Evolutionary conservation across 352 stramenopile species (phyloP).

Genomic region (Phytophthora niederhauseri): DNA sequence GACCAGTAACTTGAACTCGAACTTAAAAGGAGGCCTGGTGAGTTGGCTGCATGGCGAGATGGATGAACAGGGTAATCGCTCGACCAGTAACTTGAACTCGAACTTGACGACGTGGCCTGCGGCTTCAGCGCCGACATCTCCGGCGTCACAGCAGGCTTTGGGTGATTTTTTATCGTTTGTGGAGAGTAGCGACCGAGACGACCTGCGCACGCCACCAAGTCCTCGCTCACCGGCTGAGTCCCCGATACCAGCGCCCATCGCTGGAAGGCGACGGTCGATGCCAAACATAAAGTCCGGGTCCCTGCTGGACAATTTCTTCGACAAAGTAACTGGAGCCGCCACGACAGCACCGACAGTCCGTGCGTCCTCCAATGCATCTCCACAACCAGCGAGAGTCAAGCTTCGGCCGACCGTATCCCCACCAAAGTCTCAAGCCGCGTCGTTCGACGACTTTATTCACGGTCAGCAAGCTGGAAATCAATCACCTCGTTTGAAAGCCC

Average conservation of each 20-base stretch:
- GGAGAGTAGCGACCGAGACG: background rate
- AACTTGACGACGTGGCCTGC: background rate
- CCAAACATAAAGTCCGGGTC: conserved; percentile 14
- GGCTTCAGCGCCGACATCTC: conserved; percentile 3
- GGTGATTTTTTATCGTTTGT: background rate
- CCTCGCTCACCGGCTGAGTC: conserved; percentile 7
- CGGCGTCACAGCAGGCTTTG: background rate
- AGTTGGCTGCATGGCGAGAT: conserved; percentile 70
- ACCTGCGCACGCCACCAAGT: conserved; percentile 17
- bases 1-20: background rate
- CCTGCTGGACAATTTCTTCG: conserved; percentile 33
- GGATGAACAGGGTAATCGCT: background rate
- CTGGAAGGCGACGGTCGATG: conserved; percentile 17
- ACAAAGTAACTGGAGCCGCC: conserved; percentile 30
- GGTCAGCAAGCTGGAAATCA: conserved; percentile 3
- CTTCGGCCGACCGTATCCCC: conserved; percentile 5
- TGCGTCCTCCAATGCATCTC: background rate
- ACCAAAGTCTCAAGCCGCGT: background rate
- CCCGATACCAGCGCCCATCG: background rate
- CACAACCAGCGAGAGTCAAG: conserved; percentile 6
- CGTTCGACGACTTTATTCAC: conserved; percentile 10
- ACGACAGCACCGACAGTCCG: background rate
- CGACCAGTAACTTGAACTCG: background rate
- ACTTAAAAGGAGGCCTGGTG: conserved; percentile 58
- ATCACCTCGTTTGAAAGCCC: background rate